Evolutionary conservation across 768 basidiomycete genomes (phyloP), one percentile per base, ranked within the genome.

Genomic region (Trametes punicea): DNA sequence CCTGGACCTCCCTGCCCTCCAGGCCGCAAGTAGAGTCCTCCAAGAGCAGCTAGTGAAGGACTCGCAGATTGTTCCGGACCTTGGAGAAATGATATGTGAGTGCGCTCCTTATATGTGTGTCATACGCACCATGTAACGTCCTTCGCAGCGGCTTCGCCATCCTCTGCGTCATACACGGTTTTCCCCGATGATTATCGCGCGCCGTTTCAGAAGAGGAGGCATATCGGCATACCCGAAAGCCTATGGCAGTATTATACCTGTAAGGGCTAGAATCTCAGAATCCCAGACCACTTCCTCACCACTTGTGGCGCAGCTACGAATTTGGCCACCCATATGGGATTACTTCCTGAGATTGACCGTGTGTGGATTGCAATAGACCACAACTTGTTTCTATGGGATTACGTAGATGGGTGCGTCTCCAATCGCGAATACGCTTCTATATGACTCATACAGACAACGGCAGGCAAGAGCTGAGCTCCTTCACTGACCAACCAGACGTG

Each of bases 321-420:
- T 65, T 81, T 88, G 51, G 82, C 82, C 23, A 84, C 89, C 16
- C 86, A 90, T 65, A 88, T 97, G 88, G 95, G 95, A 9, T 72
- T 99, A 50, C 81, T 98, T 68, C 86, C 93, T 23, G 90, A 95
- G 64, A 90, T 98, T 59, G 93, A 96, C 63, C 82, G 93, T 42
- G 94, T 90, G 0, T 99, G 94, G 93, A 88, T 98, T 61, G 88
- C 92, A 9, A 88, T 96, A 55, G 93, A 98, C 73, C 86, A 94
- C 70, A 91, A 92, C 64, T 77, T 99, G 30, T 91, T 97, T 65
- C 75, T 99, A 21, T 98, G 97, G 97, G 93, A 99, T 71, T 99
- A 97, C 69, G 75, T 85, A 31, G 90, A 96, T 63, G 92, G 93
- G 95, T 96, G 62, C 53, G 88, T 75, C 38, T 33, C 4, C 36